Percentiles rank a stretch among this genome's conserved stretches.
phyloP scores from a whole-genome alignment of 306 rosid genomes.

The Trifolium fragiferum region DNA sequence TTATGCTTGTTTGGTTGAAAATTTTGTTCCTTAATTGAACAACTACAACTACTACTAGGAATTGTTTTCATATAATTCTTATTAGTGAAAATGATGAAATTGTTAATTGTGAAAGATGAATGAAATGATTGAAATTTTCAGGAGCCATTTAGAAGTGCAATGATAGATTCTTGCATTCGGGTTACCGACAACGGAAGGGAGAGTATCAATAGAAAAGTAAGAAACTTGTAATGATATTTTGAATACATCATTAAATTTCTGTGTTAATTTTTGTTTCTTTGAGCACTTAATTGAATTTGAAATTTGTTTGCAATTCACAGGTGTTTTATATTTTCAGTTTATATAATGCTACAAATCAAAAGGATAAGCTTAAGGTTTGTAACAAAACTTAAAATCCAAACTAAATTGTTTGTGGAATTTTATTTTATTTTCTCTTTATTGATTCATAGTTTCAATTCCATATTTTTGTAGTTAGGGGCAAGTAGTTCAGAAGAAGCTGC shows the following conservation, averaged over 20 bases:
- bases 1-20: slow-evolving; percentile 17
- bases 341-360: slow-evolving; percentile 67
- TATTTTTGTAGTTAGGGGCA: slow-evolving; percentile 72
- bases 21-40: background rate
- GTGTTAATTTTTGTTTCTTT: slow-evolving; percentile 20
- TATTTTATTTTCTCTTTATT: slow-evolving; percentile 9
- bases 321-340: slow-evolving; percentile 71
- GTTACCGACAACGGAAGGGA: slow-evolving; percentile 86
- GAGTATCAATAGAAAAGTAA: slow-evolving; percentile 67
- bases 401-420: background rate
- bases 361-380: slow-evolving; percentile 81
- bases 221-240: background rate
- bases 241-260: slow-evolving; percentile 9
- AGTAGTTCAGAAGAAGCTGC: slow-evolving; percentile 94
- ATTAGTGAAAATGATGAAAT: slow-evolving; percentile 4
- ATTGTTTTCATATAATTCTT: background rate
- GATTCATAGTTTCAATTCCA: slow-evolving; percentile 33
- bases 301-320: slow-evolving; percentile 52
- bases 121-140: slow-evolving; percentile 46
- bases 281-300: slow-evolving; percentile 8
- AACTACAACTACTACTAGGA: slow-evolving; percentile 6
- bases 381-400: slow-evolving; percentile 28
- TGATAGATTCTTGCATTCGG: slow-evolving; percentile 72
- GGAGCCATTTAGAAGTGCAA: slow-evolving; percentile 82
- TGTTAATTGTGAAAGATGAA: slow-evolving; percentile 24